These are phyloP conservation scores for Coemansia sp. DNA, from an alignment of 192 early-diverging fungal genomes.

Conservation along the genomic window DNA sequence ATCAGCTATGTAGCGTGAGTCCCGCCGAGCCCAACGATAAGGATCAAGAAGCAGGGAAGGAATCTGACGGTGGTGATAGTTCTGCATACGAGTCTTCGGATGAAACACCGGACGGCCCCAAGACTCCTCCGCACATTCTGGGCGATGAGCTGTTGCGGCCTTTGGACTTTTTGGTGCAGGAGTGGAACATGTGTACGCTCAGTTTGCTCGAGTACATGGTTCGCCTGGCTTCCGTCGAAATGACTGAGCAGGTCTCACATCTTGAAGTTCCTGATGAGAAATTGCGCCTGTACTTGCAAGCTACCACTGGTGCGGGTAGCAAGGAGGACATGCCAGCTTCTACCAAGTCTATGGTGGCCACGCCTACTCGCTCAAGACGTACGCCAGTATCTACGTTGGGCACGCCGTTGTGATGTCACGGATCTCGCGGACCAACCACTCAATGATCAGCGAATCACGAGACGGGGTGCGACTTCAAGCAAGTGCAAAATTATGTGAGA, in stretches of 20 bases:
- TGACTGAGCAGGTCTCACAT: constrained; percentile 66
- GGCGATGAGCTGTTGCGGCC: constrained; percentile 15
- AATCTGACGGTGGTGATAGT: background rate
- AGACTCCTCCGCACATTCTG: background rate
- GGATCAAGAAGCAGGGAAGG: background rate
- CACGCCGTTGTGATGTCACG: too few relatives aligned
- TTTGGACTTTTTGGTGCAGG: constrained; percentile 30
- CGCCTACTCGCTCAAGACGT: background rate
- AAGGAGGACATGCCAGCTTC: background rate
- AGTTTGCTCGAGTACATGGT: constrained; percentile 70
- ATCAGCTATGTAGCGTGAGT: background rate
- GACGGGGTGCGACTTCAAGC: too few relatives aligned
- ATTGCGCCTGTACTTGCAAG: constrained; percentile 61
- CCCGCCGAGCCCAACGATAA: background rate
- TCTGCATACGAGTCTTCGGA: background rate
- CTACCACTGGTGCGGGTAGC: background rate
- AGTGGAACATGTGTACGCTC: constrained; percentile 52
- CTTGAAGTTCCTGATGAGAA: constrained; percentile 71
- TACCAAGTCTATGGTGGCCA: background rate
- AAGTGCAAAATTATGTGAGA: too few relatives aligned
- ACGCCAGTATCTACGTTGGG: background rate
- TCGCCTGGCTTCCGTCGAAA: constrained; percentile 66
- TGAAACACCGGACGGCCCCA: background rate
- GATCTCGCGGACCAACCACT: too few relatives aligned
- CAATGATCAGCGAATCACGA: too few relatives aligned